Evolutionary conservation across 306 rosid genomes (phyloP), one percentile per base, ranked within the genome.

Genomic region (Sophora flavescens): DNA sequence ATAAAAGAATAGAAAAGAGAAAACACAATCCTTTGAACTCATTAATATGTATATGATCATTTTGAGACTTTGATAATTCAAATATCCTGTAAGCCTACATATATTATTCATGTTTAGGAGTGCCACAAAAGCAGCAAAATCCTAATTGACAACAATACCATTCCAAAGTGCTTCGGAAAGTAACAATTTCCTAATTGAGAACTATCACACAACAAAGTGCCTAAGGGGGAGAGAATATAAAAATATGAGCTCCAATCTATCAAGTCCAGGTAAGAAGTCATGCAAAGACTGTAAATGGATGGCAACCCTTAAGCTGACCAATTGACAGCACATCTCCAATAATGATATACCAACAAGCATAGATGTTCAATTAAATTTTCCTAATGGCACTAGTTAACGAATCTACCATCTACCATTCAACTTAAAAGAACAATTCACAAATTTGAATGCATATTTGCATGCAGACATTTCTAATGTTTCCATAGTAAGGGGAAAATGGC

Each of bases 61-160:
- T 47, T 41, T 71, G 22, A 53, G 72, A 63, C n/a, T 60, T 62
- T 60, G 59, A 18, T 65, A 76, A 71, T 33, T 9, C 57, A 38
- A 11, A 72, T 53, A 26, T 57, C 59, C 35, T 61, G 6, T n/a
- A 54, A 59, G 22, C 56, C 53, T 38, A 52, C 64, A 57, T 71
- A 9, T 26, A 53, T 39, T 51, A 58, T 51, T 50, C 76, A 64
- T 82, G 71, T 15, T 82, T 68, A 65, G 4, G 6, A 42, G 64
- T 67, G 70, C 59, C 60, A 68, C 60, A 62, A 44, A 61, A 78
- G 70, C 72, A 72, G 18, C 26, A 44, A 78, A 67, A 14, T 68
- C 75, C 33, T 36, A 51, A 65, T 61, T 63, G 64, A 65, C 38
- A 62, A 30, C 47, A 68, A 69, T 22, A 8, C 28, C 70, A 16